A percentile compares a stretch with the other conserved stretches of the same genome.
These are phyloP conservation scores for Tolypocladium guangdongense DNA, from an alignment of 2,329 filamentous ascomycete species.

Conservation along the genomic window DNA sequence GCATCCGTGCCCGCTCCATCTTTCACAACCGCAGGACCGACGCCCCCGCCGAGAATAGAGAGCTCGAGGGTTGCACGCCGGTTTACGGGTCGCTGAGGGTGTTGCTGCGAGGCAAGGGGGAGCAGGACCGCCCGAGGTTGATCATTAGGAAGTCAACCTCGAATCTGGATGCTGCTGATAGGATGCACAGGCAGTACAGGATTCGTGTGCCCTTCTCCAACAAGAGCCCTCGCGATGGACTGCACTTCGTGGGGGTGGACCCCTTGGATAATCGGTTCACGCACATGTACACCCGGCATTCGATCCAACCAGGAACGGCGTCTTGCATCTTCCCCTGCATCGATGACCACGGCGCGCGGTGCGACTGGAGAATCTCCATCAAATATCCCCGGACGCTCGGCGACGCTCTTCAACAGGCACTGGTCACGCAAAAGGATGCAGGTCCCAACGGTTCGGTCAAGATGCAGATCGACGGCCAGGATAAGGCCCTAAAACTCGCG, in stretches of 20 bases:
- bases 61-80: slow-evolving; percentile 43
- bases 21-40: slow-evolving; percentile 40
- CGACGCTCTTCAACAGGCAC: slow-evolving; percentile 51
- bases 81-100: slow-evolving; percentile 41
- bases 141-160: slow-evolving; percentile 33
- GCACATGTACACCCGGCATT: slow-evolving; percentile 82
- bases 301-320: slow-evolving; percentile 64
- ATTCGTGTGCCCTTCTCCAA: slow-evolving; percentile 66
- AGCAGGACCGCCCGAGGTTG: slow-evolving; percentile 27
- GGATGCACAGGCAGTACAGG: slow-evolving; percentile 33
- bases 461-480: slow-evolving; percentile 29
- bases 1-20: slow-evolving; percentile 51
- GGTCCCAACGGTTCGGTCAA: slow-evolving; percentile 20
- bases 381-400: slow-evolving; percentile 79
- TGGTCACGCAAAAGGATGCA: slow-evolving; percentile 28
- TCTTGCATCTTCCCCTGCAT: slow-evolving; percentile 89
- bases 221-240: slow-evolving; percentile 66
- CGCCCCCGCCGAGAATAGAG: slow-evolving; percentile 43
- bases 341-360: slow-evolving; percentile 71
- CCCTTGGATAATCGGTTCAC: slow-evolving; percentile 74
- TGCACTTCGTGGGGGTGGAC: slow-evolving; percentile 84
- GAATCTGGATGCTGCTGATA: slow-evolving; percentile 19
- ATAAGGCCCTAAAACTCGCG: slow-evolving; percentile 33
- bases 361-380: slow-evolving; percentile 80
- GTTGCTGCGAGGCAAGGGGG: slow-evolving; percentile 28